A percentile compares a stretch with the other conserved stretches of the same genome.
Conservation (phyloP, 306 rosid genomes). For the Styphnolobium japonicum region DNA sequence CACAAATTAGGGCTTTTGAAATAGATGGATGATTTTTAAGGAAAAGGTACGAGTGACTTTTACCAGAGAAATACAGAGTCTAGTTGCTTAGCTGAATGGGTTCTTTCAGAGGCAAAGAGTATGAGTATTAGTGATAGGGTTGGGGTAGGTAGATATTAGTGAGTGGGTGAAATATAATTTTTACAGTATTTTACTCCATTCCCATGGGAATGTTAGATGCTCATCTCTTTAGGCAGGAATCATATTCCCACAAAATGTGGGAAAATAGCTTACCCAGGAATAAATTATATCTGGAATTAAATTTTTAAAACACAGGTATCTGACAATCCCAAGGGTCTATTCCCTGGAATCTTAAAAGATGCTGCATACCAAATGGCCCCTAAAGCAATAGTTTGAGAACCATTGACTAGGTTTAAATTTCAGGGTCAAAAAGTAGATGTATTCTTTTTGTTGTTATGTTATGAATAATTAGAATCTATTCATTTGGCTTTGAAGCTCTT, state of each 20-base stretch:
- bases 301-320: not conserved
- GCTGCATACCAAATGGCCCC: not conserved
- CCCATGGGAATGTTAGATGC: not conserved
- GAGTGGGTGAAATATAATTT: not conserved
- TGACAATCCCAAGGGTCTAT: not conserved
- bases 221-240: not conserved
- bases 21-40: not conserved
- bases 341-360: not conserved
- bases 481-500: constrained; percentile 26
- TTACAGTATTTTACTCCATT: not conserved
- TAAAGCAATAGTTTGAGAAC: not conserved
- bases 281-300: not conserved
- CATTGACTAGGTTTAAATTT: constrained; percentile 5
- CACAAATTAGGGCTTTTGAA: not conserved
- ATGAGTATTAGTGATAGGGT: not conserved
- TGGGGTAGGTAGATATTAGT: not conserved
- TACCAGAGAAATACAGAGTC: not conserved
- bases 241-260: not conserved
- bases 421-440: not conserved
- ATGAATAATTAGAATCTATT: not conserved
- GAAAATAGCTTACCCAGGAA: not conserved
- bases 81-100: not conserved
- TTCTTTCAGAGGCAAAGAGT: not conserved
- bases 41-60: not conserved
- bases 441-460: not conserved